Base-by-base conservation (phyloP, 108 stramenopile genomes). In the Thalassiosira profunda region DNA sequence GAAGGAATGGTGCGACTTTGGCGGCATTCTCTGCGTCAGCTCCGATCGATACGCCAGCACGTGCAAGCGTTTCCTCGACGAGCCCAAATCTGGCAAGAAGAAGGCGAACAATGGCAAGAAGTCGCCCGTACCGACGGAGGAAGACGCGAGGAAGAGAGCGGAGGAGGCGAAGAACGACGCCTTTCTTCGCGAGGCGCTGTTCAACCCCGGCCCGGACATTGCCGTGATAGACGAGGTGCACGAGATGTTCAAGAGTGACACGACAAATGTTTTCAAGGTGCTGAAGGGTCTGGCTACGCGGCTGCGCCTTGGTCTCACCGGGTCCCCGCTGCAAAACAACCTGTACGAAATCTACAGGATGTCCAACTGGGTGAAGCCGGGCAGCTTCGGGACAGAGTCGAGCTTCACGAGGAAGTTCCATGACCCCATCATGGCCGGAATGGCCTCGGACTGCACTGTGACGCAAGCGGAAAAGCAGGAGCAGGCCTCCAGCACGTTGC, bases 171-270 rank as follows among this genome's bases (percentile, higher is more conserved):
- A 65, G 42, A 70, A 61, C 8, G 52, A 45, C 26, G 65, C 35
- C 34, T 71, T 73, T 26, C 59, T 62, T 25, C 21, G 40, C 14
- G 72, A 74, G 54, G 73, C 72, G 20, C 53, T 85, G 4, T 45
- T 66, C 36, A 63, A 73, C 23, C 80, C 82, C 24, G 79, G 79
- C 5, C 71, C 88, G 0, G 91, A 92, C 40, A 58, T 84, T 20
- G 72, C 89, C 0, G 66, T 86, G 2, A 33, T 88, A 4, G 91
- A 92, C 62, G 91, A 92, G 75, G 88, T 76, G 5, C 91, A 92
- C 64, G 63, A 62, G 11, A 79, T 84, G 83, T 65, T 92, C 30
- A 88, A 86, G 51, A 85, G 54, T 10, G 72, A 67, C 24, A 57
- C 44, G 14, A 82, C 60, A 30, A 46, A 72, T 14, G 69, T 83